phyloP scores from a whole-genome alignment of 805 yeast genomes.

The Sugiyamaella chiloensis region DNA sequence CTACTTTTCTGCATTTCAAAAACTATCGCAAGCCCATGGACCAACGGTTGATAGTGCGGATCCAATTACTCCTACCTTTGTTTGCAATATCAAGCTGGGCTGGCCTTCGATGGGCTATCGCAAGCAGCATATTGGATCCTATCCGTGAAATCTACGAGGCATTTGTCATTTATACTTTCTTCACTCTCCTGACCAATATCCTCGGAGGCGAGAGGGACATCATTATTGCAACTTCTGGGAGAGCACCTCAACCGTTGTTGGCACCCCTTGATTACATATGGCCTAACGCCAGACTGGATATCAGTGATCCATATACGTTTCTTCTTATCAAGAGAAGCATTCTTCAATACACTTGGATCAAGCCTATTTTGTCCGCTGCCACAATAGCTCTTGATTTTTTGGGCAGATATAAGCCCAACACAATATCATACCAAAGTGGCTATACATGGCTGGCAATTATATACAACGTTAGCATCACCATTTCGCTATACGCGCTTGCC shows the following conservation, averaged over 20 bases:
- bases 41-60: conserved; percentile 80
- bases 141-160: conserved; percentile 91
- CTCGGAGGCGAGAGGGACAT: conserved; percentile 91
- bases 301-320: conserved; percentile 81
- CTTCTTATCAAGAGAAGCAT: conserved; percentile 77
- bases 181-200: conserved; percentile 72
- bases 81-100: conserved; percentile 70
- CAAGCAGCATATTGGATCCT: conserved; percentile 60
- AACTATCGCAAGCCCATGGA: conserved; percentile 88
- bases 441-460: conserved; percentile 63
- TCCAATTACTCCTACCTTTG: conserved; percentile 76
- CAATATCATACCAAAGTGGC: conserved; percentile 46
- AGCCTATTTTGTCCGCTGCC: conserved; percentile 73
- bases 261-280: conserved; percentile 47
- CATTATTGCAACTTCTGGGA: conserved; percentile 64
- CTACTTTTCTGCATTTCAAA: conserved; percentile 51
- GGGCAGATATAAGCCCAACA: conserved; percentile 51
- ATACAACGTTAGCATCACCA: conserved; percentile 76
- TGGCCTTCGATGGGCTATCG: conserved; percentile 46
- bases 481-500: conserved; percentile 81
- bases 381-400: conserved; percentile 45
- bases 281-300: conserved; percentile 57
- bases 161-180: conserved; percentile 90
- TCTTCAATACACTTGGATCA: conserved; percentile 91
- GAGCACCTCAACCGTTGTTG: conserved; percentile 67